Base-by-base conservation (phyloP, 75 land plant species). In the Cupressus sempervirens region DNA sequence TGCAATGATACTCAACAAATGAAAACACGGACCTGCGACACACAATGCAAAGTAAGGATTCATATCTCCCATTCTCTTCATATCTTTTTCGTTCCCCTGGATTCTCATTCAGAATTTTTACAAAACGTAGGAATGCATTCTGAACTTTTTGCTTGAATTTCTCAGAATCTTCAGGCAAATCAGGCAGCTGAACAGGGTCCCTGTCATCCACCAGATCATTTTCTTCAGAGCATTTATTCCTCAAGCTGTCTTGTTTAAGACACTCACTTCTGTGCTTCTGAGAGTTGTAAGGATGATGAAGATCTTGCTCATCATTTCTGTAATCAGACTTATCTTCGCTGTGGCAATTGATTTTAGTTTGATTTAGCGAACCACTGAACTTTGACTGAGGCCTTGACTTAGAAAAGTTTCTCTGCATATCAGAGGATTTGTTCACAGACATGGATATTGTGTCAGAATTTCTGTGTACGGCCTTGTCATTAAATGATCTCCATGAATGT, bases 11-110 rank as follows among this genome's bases (percentile, higher is more conserved):
- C 68, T 84, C 41, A 45, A 77, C 11, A 77, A 72, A 83, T 82
- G 40, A 85, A 75, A 88, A 84, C 80, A 90, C 93, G 80, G 88
- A 93, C 94, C 92, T 93, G 89, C 92, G 87, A 88, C 94, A 93
- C 46, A 88, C 90, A 52, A 81, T 18, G 84, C 92, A 93, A 50
- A 54, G 86, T 43, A 91, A 62, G 38, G 30, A 84, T 40, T 83
- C 82, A 56, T 36, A 73, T 87, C 82, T 86, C 72, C 88, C 91
- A 81, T 84, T 89, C 76, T 88, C 88, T n/a, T 46, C 56, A 80
- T 85, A 93, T 43, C 50, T 86, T 83, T 70, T 91, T 70, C 67
- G 80, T 45, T 84, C 81, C 32, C 32, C 67, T 80, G 84, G 73
- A 36, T 82, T 88, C 87, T 89, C 93, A 86, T 89, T 89, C 67